Percentiles rank a stretch among this genome's conserved stretches.
phyloP scores from a whole-genome alignment of 371 early-diverging fungal genomes.

The Aphelidium insulamus region DNA sequence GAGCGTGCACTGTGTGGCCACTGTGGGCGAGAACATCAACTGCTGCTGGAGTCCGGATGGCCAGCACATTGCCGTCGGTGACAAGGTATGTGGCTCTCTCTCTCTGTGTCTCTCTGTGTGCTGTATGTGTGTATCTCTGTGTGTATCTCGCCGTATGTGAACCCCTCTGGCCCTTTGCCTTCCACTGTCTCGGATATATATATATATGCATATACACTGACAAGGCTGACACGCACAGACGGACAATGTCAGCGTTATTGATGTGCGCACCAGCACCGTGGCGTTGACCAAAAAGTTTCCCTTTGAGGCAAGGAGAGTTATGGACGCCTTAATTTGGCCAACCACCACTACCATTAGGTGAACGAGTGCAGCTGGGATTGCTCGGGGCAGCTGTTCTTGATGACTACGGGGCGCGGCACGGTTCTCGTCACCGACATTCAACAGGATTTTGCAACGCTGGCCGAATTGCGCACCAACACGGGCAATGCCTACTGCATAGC shows the following conservation, averaged over 20 bases:
- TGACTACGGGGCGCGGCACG: conserved; percentile 55
- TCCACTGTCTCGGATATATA: too few species aligned
- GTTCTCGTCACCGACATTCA: conserved; percentile 42
- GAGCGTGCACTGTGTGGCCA: conserved; percentile 32
- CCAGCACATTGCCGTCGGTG: conserved; percentile 50
- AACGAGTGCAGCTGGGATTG: conserved; percentile 66
- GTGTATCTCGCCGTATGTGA: neutral
- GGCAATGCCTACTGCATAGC: conserved; percentile 63
- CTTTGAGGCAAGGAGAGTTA: conserved; percentile 17
- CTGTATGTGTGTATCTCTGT: neutral
- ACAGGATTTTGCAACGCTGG: too few species aligned
- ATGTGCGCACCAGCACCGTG: conserved; percentile 32
- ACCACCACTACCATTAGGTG: conserved; percentile 13
- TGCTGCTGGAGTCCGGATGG: conserved; percentile 67
- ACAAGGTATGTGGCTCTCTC: conserved; percentile 23
- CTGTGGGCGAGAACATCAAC: conserved; percentile 66
- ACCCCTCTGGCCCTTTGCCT: neutral
- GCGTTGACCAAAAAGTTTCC: conserved; percentile 24
- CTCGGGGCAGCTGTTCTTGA: conserved; percentile 43
- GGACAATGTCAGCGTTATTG: conserved; percentile 49
- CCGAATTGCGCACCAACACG: conserved; percentile 44
- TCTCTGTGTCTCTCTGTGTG: neutral
- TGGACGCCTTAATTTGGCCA: conserved; percentile 5
- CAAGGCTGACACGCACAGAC: conserved; percentile 20
- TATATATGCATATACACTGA: too few species aligned